Conservation (phyloP, 768 basidiomycete genomes). For the Rhodosporidiobolus sp. region DNA sequence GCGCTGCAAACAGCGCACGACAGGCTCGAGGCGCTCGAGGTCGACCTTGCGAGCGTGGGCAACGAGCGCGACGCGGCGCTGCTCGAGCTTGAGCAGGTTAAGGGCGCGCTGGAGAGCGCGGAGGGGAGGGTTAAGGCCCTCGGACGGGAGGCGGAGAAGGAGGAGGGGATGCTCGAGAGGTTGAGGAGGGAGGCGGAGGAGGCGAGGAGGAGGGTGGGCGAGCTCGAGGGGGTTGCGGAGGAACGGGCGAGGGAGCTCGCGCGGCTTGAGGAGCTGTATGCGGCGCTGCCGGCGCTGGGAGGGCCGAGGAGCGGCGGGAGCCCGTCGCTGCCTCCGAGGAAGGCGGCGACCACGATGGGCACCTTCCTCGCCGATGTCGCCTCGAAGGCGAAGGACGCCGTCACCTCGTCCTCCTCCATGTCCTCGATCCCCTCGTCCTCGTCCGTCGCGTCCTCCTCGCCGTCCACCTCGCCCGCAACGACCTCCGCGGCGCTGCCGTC, state of each 20-base stretch:
- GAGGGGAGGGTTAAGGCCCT: neutral
- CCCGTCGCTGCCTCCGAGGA: too few relatives aligned
- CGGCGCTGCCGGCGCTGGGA: too few relatives aligned
- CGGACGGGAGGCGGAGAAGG: neutral
- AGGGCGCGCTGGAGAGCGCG: neutral
- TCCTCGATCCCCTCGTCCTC: neutral
- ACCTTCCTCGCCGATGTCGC: conserved; percentile 1
- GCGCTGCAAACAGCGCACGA: neutral
- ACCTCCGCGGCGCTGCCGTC: conserved; percentile 36
- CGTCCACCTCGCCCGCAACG: conserved; percentile 28
- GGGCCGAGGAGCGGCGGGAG: too few relatives aligned
- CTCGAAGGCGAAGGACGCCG: neutral
- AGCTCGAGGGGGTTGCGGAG: too few relatives aligned
- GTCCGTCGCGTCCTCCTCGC: neutral
- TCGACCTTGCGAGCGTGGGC: neutral
- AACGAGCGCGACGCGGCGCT: neutral
- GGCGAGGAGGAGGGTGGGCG: too few relatives aligned
- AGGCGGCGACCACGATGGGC: neutral
- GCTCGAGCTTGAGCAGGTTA: neutral
- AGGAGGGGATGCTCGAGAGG: neutral
- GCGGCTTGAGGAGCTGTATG: too few relatives aligned
- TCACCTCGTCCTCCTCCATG: neutral
- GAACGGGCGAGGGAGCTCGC: neutral
- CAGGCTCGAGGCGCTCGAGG: neutral
- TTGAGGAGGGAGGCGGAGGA: neutral